Base-by-base conservation (phyloP, 176 grass and related monocot species). In the Leersia perrieri region DNA sequence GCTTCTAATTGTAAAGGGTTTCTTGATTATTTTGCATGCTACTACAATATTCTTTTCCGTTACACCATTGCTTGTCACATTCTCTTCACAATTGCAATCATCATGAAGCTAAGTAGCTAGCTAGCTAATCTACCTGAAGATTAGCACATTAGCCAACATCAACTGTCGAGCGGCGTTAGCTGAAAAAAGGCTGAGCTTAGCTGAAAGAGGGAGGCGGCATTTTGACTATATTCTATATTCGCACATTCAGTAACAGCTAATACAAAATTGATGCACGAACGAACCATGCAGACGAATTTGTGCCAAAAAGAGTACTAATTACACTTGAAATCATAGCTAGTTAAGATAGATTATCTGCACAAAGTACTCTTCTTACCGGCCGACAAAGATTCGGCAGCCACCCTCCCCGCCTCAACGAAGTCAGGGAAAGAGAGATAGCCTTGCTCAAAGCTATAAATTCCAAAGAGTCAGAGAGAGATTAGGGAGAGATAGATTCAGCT, bases 361-460 rank as follows among this genome's bases (percentile, higher is more conserved):
- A 79, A 79, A 66, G 45, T 75, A 84, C 42, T 29, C 63, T 33
- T 41, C 80, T 90, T 87, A 90, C 78, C 80, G 85, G 90, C 90
- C 87, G 93, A 95, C 87, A 92, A 88, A 61, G 87, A 95, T 90
- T 90, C 84, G 82, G 87, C 76, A 90, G 84, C 78, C 39, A 83
- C 85, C 38, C 72, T 84, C 87, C 83, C 58, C 80, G 70, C 57
- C 87, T 83, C 74, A 83, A 83, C 41, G 87, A 75, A 86, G 44
- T 11, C n/a, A 74, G 9, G 66, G 72, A 81, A 76, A 89, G 77
- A 65, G 72, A 60, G 55, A 65, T 27, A 86, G 83, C 75, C 58
- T 72, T 57, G 47, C 65, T 30, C 15, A 86, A 89, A 89, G 84
- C 83, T 76, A 53, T n/a, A 92, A 78, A 83, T 86, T 89, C 80